A percentile compares a stretch with the other conserved stretches of the same genome.
phyloP scores from a whole-genome alignment of 2,329 filamentous ascomycete genomes.

The Leptosphaerulina australis region DNA sequence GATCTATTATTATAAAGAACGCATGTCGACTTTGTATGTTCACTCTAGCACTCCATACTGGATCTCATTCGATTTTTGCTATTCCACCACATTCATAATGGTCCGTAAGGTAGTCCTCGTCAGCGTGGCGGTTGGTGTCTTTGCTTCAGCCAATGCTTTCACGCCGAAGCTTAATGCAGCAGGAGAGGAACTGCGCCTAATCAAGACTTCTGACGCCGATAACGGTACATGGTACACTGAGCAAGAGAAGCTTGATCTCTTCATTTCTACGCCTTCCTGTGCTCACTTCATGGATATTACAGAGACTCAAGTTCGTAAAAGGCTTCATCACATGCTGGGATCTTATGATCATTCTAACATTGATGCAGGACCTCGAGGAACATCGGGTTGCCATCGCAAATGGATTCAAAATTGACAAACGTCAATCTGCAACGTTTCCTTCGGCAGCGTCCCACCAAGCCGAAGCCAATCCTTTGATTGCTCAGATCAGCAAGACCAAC shows the following conservation, averaged over 20 bases:
- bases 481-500: constrained; percentile 24
- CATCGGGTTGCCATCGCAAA: constrained; percentile 17
- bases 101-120: constrained; percentile 8
- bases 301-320: constrained; percentile 12
- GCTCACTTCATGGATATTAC: constrained; percentile 22
- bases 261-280: constrained; percentile 18
- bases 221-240: constrained; percentile 21
- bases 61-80: not conserved
- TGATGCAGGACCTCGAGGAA: constrained; percentile 12
- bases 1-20: not conserved
- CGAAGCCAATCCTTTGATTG: constrained; percentile 15
- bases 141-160: constrained; percentile 8
- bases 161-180: constrained; percentile 14
- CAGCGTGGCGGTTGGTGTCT: constrained; percentile 6
- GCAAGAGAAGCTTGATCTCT: constrained; percentile 19
- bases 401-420: constrained; percentile 17
- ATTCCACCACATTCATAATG: not conserved
- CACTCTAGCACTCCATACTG: not conserved
- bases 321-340: too few relatives aligned
- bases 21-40: not conserved
- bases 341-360: not conserved
- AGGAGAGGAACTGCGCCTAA: constrained; percentile 18
- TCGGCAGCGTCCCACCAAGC: constrained; percentile 15
- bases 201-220: constrained; percentile 18
- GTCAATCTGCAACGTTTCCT: constrained; percentile 22